Evolutionary conservation across 2,329 filamentous ascomycete genomes (phyloP).

Genomic region (Fusarium secorum): DNA sequence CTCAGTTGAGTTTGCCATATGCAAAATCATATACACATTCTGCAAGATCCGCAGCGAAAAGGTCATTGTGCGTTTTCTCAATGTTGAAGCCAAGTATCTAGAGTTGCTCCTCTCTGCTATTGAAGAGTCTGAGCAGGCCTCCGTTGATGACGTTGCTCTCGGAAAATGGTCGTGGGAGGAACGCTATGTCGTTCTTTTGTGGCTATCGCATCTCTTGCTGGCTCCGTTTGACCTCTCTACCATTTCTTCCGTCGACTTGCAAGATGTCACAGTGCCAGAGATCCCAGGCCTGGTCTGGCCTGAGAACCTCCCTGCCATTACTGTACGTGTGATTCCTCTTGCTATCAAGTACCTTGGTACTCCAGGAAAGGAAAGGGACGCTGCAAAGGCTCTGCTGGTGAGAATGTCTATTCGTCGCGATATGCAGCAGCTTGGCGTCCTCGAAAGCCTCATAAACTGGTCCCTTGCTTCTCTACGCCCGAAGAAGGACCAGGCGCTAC

Average conservation of each 20-base stretch:
- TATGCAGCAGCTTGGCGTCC: slow-evolving; percentile 80
- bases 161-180: slow-evolving; percentile 79
- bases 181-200: slow-evolving; percentile 84
- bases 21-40: slow-evolving; percentile 83
- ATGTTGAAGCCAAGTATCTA: slow-evolving; percentile 86
- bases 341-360: slow-evolving; percentile 75
- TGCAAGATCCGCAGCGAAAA: slow-evolving; percentile 96
- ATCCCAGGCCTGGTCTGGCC: slow-evolving; percentile 65
- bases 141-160: slow-evolving; percentile 24
- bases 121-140: slow-evolving; percentile 62
- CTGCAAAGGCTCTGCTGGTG: slow-evolving; percentile 83
- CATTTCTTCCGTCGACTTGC: slow-evolving; percentile 72
- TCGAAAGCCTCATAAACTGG: slow-evolving; percentile 75
- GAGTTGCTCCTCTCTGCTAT: slow-evolving; percentile 81
- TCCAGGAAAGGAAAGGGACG: slow-evolving; percentile 87
- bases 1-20: slow-evolving; percentile 74
- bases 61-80: slow-evolving; percentile 88
- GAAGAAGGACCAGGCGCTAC: slow-evolving; percentile 44
- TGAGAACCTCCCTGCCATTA: slow-evolving; percentile 70
- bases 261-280: slow-evolving; percentile 53
- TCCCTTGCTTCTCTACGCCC: slow-evolving; percentile 68
- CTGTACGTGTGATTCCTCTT: slow-evolving; percentile 73
- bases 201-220: slow-evolving; percentile 83
- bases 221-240: slow-evolving; percentile 91
- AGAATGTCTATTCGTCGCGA: slow-evolving; percentile 84